These are phyloP conservation scores for Isoetes engelmannii DNA, from an alignment of 83 land plant species.

Conservation along the genomic window DNA sequence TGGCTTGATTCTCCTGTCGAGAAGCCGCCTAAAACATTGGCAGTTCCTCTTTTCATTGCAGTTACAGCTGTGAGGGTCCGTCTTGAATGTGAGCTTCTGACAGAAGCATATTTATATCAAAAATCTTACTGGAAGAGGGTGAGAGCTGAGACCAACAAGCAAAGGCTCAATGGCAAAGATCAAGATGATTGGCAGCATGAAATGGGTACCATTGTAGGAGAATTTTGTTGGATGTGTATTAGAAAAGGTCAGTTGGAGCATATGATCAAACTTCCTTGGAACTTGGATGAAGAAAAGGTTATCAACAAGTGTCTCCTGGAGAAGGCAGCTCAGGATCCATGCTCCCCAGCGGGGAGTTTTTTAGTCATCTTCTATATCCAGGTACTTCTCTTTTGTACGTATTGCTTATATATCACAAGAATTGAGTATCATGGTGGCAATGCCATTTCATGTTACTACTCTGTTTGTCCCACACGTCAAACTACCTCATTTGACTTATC, in stretches of 20 bases:
- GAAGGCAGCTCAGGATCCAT: constrained; percentile 48
- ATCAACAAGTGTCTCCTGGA: constrained; percentile 61
- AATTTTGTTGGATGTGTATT: constrained; percentile 71
- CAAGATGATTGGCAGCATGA: constrained; percentile 37
- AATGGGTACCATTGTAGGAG: constrained; percentile 64
- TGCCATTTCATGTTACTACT: background rate
- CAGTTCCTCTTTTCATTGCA: constrained; percentile 65
- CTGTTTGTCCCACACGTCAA: background rate
- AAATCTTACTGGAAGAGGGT: constrained; percentile 38
- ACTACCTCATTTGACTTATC: background rate
- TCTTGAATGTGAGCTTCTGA: constrained; percentile 80
- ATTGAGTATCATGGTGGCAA: background rate
- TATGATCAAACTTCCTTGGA: constrained; percentile 89
- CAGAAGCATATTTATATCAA: constrained; percentile 90
- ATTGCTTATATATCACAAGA: background rate
- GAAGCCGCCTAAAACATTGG: constrained; percentile 11
- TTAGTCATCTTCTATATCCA: constrained; percentile 78
- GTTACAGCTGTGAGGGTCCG: constrained; percentile 73
- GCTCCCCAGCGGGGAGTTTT: constrained; percentile 64
- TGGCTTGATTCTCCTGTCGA: constrained; percentile 7
- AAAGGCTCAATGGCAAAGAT: background rate
- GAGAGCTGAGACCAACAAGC: constrained; percentile 29
- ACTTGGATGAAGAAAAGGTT: constrained; percentile 64
- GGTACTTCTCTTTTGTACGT: constrained; percentile 34
- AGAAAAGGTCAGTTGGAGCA: constrained; percentile 56